phyloP scores from a whole-genome alignment of 202 grass and related monocot genomes.

The Panicum hallii region DNA sequence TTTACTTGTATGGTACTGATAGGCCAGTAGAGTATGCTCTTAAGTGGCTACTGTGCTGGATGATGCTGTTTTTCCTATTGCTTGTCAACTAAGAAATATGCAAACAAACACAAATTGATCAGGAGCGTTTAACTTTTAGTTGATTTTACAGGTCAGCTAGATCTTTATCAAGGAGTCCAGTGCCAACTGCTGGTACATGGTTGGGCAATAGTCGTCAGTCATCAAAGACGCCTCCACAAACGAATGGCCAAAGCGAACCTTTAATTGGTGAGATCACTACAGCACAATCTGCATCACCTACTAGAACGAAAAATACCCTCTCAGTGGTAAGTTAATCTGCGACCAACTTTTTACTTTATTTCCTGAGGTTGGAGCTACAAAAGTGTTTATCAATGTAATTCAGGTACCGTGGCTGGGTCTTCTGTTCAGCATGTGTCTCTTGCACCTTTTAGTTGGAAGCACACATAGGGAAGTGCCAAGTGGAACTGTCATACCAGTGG shows the following conservation, averaged over 20 bases:
- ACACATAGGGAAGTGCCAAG: constrained; percentile 48
- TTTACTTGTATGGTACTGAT: constrained; percentile 27
- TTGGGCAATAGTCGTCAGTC: constrained; percentile 47
- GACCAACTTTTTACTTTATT: constrained; percentile 20
- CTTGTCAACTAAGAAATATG: neutral
- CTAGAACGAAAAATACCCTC: constrained; percentile 64
- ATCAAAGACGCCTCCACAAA: constrained; percentile 46
- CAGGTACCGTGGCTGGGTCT: constrained; percentile 80
- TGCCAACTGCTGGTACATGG: constrained; percentile 67
- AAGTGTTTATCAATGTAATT: constrained; percentile 27
- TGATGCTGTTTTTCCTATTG: constrained; percentile 34
- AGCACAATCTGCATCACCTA: constrained; percentile 56
- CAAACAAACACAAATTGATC: constrained; percentile 29
- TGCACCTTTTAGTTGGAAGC: constrained; percentile 60
- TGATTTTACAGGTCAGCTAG: constrained; percentile 81
- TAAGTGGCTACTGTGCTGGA: neutral
- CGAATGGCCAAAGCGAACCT: constrained; percentile 46
- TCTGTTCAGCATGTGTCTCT: constrained; percentile 49
- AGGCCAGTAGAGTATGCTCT: constrained; percentile 25
- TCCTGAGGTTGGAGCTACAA: constrained; percentile 22
- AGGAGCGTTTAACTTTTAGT: constrained; percentile 31
- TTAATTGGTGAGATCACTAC: constrained; percentile 47
- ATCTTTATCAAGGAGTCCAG: constrained; percentile 79
- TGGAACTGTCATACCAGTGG: constrained; percentile 64
- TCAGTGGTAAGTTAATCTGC: constrained; percentile 66